Conservation (phyloP, 75 land plant genomes). For the Cupressus sempervirens region DNA sequence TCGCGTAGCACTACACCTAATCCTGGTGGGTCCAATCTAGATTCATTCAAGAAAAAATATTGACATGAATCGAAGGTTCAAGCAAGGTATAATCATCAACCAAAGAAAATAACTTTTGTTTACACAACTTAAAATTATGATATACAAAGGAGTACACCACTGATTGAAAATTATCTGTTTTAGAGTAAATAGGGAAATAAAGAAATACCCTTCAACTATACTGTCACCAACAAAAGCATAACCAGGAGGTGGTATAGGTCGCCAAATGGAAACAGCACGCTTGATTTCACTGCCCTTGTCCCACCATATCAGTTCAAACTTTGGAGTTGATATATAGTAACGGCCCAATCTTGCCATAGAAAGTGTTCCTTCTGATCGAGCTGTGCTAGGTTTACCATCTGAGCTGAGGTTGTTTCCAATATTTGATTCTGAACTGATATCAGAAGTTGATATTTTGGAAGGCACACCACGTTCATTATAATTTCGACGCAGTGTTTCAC, state of each 20-base stretch:
- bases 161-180: not conserved
- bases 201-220: constrained; percentile 82
- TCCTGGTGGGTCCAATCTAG: constrained; percentile 91
- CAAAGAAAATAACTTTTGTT: not conserved
- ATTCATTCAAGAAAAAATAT: constrained; percentile 4
- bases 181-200: not conserved
- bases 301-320: constrained; percentile 98
- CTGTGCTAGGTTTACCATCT: constrained; percentile 16
- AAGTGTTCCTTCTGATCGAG: constrained; percentile 57
- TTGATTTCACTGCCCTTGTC: constrained; percentile 81
- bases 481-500: constrained; percentile 54
- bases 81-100: not conserved
- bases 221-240: constrained; percentile 86
- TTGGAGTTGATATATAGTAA: constrained; percentile 67
- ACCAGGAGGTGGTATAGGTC: constrained; percentile 80
- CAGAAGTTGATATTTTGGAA: constrained; percentile 10
- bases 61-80: not conserved
- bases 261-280: constrained; percentile 82
- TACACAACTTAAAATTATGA: not conserved
- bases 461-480: constrained; percentile 14
- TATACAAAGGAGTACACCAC: not conserved
- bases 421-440: constrained; percentile 16
- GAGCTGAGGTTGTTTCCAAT: constrained; percentile 15
- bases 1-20: constrained; percentile 67
- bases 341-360: constrained; percentile 45